phyloP scores from a whole-genome alignment of 1,284 basidiomycete species.

The Tranzscheliella williamsii region DNA sequence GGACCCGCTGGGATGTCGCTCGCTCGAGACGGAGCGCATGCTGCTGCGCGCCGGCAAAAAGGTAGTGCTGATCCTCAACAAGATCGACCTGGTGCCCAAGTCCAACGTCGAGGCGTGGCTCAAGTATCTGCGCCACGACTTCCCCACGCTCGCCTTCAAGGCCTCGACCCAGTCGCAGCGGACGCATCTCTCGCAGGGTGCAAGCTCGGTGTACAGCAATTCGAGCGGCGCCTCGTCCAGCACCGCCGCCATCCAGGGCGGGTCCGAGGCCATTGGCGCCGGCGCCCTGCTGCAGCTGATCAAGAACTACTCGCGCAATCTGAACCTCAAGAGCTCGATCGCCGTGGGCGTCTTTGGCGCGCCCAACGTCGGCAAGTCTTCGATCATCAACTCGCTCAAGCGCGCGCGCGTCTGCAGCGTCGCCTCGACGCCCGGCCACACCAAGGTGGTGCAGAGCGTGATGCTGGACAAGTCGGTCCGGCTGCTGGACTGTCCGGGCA shows the following conservation, averaged over 20 bases:
- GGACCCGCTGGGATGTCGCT: constrained; percentile 66
- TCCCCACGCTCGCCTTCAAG: constrained; percentile 91
- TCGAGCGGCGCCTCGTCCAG: background rate
- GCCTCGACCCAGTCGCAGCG: constrained; percentile 81
- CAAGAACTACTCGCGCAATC: constrained; percentile 76
- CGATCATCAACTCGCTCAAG: constrained; percentile 91
- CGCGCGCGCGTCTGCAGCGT: constrained; percentile 73
- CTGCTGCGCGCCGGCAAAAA: constrained; percentile 48
- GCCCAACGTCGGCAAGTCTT: constrained; percentile 96
- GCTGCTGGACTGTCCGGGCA: constrained; percentile 93
- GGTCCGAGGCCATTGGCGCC: constrained; percentile 64
- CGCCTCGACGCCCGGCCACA: constrained; percentile 93
- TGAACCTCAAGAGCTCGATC: constrained; percentile 52
- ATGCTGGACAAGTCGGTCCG: constrained; percentile 89
- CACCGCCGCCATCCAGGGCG: constrained; percentile 10
- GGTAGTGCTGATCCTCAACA: constrained; percentile 47
- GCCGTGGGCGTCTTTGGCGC: constrained; percentile 95
- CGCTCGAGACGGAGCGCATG: constrained; percentile 46
- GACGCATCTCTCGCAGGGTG: constrained; percentile 65
- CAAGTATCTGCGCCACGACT: constrained; percentile 82
- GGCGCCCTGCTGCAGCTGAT: constrained; percentile 77
- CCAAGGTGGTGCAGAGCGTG: constrained; percentile 89
- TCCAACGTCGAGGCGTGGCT: constrained; percentile 90
- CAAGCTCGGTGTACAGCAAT: constrained; percentile 10
- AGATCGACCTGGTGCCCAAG: constrained; percentile 73